Base-by-base conservation (phyloP, 2,329 filamentous ascomycete genomes). In the Xylaria sp. region DNA sequence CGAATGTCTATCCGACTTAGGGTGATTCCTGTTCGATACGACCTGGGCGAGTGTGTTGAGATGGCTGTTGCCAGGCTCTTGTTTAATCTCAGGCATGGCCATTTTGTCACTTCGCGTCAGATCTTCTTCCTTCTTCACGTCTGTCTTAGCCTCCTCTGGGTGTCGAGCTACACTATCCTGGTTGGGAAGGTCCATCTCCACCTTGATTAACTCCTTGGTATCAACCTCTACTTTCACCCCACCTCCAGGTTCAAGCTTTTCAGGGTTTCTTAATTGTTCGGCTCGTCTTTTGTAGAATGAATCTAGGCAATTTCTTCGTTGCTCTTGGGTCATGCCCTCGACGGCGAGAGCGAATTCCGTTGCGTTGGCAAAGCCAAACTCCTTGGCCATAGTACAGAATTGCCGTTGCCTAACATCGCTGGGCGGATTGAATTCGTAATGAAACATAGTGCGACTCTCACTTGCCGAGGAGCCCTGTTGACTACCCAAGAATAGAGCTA, bases 291-390 rank as follows among this genome's bases (percentile, higher is more conserved):
- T 82, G 83, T 98, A 98, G 80, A 97, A 98, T 2, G 83, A 84
- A 66, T 97, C 92, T 31, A 98, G 83, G 79, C 89, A 94, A 73
- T 91, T 90, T 70, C 92, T 87, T 76, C 95, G 84, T 81, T 96
- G 87, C 76, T 92, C 92, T 79, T 95, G 92, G 55, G 92, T 97
- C 93, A 94, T 97, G 15, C 90, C 88, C 80, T 98, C 96, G 2
- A 98, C 94, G 15, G 94, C 89, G 46, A 98, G 83, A 3, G 94
- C 96, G 85, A 98, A 98, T 70, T 96, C 92, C 0, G 90, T 92
- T 1, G 91, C 90, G 77, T 88, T 91, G 1, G 86, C 83, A 77
- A 94, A 97, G 0, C 93, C 93, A 79, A 94, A 92, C 64, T 89
- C 88, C 75, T 85, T 87, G 0, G 94, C 93, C 93, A 98, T 97